phyloP scores from a whole-genome alignment of 768 basidiomycete genomes.

The Russula compacta region DNA sequence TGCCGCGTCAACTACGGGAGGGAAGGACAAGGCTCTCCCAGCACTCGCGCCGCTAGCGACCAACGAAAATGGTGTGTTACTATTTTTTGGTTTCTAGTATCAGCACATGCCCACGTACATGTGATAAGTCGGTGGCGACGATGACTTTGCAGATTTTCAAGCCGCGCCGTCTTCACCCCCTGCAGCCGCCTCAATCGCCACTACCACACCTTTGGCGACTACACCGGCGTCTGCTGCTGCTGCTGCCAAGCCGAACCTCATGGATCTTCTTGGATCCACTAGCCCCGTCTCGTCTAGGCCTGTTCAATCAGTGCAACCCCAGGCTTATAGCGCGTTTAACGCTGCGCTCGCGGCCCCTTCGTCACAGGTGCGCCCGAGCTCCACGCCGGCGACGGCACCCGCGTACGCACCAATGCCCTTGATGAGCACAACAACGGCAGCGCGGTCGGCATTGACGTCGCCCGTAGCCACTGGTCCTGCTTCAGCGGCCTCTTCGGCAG shows the following conservation, averaged over 20 bases:
- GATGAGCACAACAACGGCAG: slow-evolving; percentile 24
- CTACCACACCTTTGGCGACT: slow-evolving; percentile 20
- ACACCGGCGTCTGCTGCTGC: neutral
- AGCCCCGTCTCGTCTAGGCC: neutral
- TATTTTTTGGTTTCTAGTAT: neutral
- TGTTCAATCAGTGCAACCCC: neutral
- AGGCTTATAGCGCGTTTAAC: slow-evolving; percentile 2
- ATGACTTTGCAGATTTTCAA: slow-evolving; percentile 84
- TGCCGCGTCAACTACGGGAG: slow-evolving; percentile 23
- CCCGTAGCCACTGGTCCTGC: slow-evolving; percentile 9
- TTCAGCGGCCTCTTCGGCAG: slow-evolving; percentile 22
- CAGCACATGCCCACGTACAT: neutral
- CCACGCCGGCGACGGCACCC: slow-evolving; percentile 7
- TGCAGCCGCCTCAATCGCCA: slow-evolving; percentile 41
- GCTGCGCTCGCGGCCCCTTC: slow-evolving; percentile 1
- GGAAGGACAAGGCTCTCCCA: slow-evolving; percentile 47
- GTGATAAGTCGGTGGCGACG: slow-evolving; percentile 37
- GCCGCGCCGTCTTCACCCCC: slow-evolving; percentile 49
- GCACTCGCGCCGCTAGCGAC: slow-evolving; percentile 27
- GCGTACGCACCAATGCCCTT: neutral
- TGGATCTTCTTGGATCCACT: slow-evolving; percentile 8
- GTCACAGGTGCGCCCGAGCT: slow-evolving; percentile 13
- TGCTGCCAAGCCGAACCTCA: slow-evolving; percentile 1
- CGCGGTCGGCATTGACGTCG: slow-evolving; percentile 21
- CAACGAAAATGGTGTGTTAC: slow-evolving; percentile 22